These are phyloP conservation scores for Teratosphaeria nubilosa DNA, from an alignment of 2,329 filamentous ascomycete genomes.

Conservation along the genomic window DNA sequence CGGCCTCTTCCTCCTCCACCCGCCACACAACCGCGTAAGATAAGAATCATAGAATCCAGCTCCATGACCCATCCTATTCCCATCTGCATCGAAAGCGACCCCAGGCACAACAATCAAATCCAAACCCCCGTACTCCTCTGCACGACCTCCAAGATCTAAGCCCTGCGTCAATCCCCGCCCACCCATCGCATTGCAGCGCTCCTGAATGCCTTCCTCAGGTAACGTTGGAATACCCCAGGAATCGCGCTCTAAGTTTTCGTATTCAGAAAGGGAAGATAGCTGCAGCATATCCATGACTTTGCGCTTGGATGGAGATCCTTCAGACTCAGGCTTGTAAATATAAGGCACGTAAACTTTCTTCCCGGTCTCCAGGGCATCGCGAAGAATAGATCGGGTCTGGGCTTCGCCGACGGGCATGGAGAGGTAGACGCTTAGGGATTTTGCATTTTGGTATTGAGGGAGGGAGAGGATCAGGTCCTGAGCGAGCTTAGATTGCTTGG, in stretches of 20 bases:
- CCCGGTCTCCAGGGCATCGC: constrained; percentile 62
- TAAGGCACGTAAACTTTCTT: constrained; percentile 92
- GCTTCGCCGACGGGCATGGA: constrained; percentile 87
- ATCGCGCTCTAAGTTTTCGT: constrained; percentile 64
- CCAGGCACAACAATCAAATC: constrained; percentile 88
- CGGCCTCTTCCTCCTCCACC: constrained; percentile 36
- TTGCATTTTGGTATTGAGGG: constrained; percentile 64
- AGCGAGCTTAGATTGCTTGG: constrained; percentile 60
- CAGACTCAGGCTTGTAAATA: constrained; percentile 34
- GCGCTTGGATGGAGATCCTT: neutral
- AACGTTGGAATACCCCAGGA: constrained; percentile 94
- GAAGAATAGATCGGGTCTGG: constrained; percentile 72
- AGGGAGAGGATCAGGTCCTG: constrained; percentile 56
- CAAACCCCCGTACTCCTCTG: constrained; percentile 38
- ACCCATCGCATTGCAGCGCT: constrained; percentile 64
- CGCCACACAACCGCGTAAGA: constrained; percentile 55
- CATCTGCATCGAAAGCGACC: constrained; percentile 71
- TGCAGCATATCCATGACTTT: constrained; percentile 93
- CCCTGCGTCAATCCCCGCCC: constrained; percentile 24
- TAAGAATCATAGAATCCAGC: constrained; percentile 97
- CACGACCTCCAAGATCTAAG: neutral
- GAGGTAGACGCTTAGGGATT: constrained; percentile 73
- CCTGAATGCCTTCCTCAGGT: constrained; percentile 51
- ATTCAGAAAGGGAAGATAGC: constrained; percentile 63
- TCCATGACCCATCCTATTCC: constrained; percentile 79